Base-by-base conservation (phyloP, 495 filamentous ascomycete genomes). In the Sabuloglossum arenarium region DNA sequence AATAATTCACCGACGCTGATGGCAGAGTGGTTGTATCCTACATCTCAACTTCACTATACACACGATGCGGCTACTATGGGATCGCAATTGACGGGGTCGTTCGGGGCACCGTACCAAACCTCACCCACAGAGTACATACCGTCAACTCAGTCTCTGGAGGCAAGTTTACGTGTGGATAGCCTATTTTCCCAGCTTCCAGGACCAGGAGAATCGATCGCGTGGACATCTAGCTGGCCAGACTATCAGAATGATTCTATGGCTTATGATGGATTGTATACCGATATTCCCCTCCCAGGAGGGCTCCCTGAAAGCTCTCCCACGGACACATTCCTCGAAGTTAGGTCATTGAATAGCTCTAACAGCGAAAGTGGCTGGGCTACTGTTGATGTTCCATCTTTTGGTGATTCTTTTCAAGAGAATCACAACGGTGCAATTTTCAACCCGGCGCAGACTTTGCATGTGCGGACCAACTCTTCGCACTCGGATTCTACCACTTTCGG, bases 321-420 rank as follows among this genome's bases (percentile, higher is more conserved):
- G 0, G 82, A 85, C 58, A 88, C 82, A 37, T 86, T 82, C 65
- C 68, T 93, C 8, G 88, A 94, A 68, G 84, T 90, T 39, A 70
- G 86, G 27, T 95, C 88, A 14, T 70, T 91, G 31, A 75, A 77
- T 24, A 78, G 76, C 59, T 86, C 85, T 11, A 77, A 79, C 59
- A 89, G 85, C 66, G 88, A 93, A 59, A 84, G 86, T 64, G 86
- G 85, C 39, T 95, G 88, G 88, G 77, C 74, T 47, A 74, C 77
- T 24, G 78, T 91, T 19, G 84, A 90, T 58, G 72, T 72, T 62
- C 64, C 74, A 66, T 64, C 80, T 64, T 60, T 78, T 66, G 66
- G 73, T 61, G 69, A 75, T 57, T 69, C 71, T 6, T 76, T 69
- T 64, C 67, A 70, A 34, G 72, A 75, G 53, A 70, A 74, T 14